These are phyloP conservation scores for Tolypocladium pustulatum DNA, from an alignment of 2,329 filamentous ascomycete genomes.

Conservation along the genomic window DNA sequence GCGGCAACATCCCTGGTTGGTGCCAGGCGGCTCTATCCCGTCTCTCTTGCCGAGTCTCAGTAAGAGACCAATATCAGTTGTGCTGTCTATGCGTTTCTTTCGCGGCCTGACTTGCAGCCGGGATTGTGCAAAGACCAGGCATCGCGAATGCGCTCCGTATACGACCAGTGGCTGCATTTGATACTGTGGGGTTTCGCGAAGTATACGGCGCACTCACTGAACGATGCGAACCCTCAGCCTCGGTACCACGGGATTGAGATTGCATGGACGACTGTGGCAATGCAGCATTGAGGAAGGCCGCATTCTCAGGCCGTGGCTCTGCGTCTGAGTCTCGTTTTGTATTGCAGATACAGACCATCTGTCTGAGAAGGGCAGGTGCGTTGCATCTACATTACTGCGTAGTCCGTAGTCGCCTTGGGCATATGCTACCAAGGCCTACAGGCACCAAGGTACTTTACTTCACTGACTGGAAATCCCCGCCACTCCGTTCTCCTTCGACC, in stretches of 20 bases:
- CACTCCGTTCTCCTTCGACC: background rate
- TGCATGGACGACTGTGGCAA: background rate
- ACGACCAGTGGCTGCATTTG: background rate
- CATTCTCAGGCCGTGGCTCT: background rate
- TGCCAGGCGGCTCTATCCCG: background rate
- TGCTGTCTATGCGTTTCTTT: background rate
- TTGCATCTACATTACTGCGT: no score
- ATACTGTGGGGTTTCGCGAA: background rate
- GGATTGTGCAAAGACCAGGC: background rate
- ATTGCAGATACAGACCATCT: background rate
- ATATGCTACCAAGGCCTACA: background rate
- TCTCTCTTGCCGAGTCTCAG: background rate
- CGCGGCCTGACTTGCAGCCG: background rate
- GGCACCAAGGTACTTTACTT: no score
- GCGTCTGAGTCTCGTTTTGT: background rate
- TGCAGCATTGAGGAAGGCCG: background rate
- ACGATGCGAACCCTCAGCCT: background rate
- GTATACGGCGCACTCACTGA: background rate
- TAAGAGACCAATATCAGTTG: background rate
- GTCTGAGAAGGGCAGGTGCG: background rate
- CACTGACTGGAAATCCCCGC: background rate
- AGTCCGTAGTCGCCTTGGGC: background rate
- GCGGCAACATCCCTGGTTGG: background rate
- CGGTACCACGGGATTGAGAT: background rate
- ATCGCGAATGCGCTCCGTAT: background rate